phyloP scores from a whole-genome alignment of 164 flowering plant species.

The Pachysandra terminalis region DNA sequence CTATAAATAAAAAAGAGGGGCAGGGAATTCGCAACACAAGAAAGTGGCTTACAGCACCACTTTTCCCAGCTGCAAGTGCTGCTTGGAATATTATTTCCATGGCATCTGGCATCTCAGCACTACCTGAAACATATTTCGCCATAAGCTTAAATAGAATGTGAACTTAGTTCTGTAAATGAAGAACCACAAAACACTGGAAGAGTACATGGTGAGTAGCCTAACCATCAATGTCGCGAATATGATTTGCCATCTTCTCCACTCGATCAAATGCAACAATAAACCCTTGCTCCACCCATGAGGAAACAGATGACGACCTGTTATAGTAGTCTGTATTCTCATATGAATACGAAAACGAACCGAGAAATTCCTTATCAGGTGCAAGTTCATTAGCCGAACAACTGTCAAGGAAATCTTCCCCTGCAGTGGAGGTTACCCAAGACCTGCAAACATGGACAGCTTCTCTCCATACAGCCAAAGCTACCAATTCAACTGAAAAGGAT shows the following conservation, averaged over 20 bases:
- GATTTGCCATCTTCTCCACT: constrained; percentile 37
- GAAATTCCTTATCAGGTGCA: constrained; percentile 6
- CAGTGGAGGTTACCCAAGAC: constrained; percentile 79
- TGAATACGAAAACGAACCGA: constrained; percentile 6
- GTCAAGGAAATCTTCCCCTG: constrained; percentile 70
- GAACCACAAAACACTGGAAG: no score
- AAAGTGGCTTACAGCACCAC: constrained; percentile 75
- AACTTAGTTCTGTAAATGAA: background rate
- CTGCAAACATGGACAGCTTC: constrained; percentile 92
- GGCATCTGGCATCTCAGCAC: constrained; percentile 88
- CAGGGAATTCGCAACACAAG: background rate
- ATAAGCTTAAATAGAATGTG: constrained; percentile 2
- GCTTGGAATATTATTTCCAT: constrained; percentile 89
- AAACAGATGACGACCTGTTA: constrained; percentile 32
- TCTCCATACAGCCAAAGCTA: constrained; percentile 91
- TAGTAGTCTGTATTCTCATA: constrained; percentile 26
- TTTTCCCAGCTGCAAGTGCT: constrained; percentile 76
- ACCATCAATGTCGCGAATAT: constrained; percentile 37
- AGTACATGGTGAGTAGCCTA: constrained; percentile 8
- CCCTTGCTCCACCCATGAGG: constrained; percentile 35
- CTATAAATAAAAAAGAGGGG: no score
- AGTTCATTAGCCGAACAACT: constrained; percentile 21
- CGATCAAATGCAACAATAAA: constrained; percentile 40
- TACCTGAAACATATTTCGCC: constrained; percentile 41
- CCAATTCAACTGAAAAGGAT: constrained; percentile 94